A percentile compares a stretch with the other conserved stretches of the same genome.
Conservation (phyloP, 331 rosid species). For the Saraca asoca region DNA sequence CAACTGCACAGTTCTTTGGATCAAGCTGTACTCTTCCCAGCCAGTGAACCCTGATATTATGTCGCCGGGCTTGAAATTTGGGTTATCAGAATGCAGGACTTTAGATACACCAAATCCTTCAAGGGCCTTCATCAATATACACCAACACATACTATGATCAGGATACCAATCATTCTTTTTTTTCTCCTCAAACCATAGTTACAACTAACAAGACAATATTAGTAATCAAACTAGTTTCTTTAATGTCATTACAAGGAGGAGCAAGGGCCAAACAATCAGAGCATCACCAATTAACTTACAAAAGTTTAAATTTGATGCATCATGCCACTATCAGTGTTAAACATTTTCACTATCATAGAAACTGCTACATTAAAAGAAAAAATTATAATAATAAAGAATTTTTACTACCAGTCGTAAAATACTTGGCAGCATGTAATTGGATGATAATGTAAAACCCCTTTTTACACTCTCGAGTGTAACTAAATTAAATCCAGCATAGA, state of each 20-base stretch:
- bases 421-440: no score
- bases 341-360: no score
- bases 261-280: background rate
- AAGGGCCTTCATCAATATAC: conserved; percentile 50
- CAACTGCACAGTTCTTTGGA: conserved; percentile 35
- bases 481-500: no score
- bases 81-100: conserved; percentile 45
- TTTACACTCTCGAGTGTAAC: no score
- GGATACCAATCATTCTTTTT: background rate
- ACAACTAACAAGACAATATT: background rate
- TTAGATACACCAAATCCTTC: conserved; percentile 55
- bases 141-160: background rate
- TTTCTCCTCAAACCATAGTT: background rate
- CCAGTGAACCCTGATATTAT: conserved; percentile 42
- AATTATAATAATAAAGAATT: no score
- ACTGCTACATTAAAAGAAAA: no score
- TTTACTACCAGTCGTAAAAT: no score
- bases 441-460: no score
- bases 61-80: conserved; percentile 46
- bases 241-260: background rate
- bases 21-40: conserved; percentile 52
- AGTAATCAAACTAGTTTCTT: background rate
- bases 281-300: no score
- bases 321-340: no score
- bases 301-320: no score